Evolutionary conservation across 2,329 filamentous ascomycete species (phyloP).

Genomic region (Monilinia laxa): DNA sequence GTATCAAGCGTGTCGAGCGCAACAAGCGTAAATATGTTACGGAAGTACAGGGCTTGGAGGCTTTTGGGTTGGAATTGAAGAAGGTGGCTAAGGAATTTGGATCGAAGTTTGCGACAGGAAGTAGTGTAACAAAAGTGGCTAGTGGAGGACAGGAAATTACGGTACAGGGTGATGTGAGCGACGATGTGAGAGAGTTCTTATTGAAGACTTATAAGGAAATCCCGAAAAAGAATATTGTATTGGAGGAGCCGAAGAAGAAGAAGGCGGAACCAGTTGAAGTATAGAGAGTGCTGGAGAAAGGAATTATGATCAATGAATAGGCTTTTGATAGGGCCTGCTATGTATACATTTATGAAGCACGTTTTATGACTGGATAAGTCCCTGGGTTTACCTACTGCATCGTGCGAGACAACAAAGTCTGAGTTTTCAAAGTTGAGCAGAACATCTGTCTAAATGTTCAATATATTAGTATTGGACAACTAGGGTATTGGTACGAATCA

Average conservation of each 20-base stretch:
- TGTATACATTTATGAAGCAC: neutral
- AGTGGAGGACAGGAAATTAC: slow-evolving; percentile 93
- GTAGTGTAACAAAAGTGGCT: slow-evolving; percentile 84
- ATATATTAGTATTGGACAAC: no score
- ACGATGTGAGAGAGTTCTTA: slow-evolving; percentile 90
- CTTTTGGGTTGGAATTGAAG: slow-evolving; percentile 89
- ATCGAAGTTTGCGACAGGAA: slow-evolving; percentile 97
- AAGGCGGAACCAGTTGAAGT: slow-evolving; percentile 53
- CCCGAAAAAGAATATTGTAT: slow-evolving; percentile 91
- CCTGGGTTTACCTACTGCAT: neutral
- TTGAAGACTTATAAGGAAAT: slow-evolving; percentile 85
- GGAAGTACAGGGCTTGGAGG: slow-evolving; percentile 84
- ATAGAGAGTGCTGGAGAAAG: neutral
- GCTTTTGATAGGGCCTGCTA: neutral
- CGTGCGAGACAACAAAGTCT: neutral
- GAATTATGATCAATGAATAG: neutral
- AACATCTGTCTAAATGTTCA: no score
- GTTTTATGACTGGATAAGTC: neutral
- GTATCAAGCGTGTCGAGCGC: slow-evolving; percentile 94
- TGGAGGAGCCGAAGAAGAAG: slow-evolving; percentile 95
- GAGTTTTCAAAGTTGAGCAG: neutral
- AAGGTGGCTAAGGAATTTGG: slow-evolving; percentile 96
- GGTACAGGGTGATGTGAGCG: slow-evolving; percentile 93
- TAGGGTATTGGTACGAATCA: no score
- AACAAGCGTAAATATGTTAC: slow-evolving; percentile 99